phyloP scores from a whole-genome alignment of 306 rosid genomes.

The Crataegus laevigata region DNA sequence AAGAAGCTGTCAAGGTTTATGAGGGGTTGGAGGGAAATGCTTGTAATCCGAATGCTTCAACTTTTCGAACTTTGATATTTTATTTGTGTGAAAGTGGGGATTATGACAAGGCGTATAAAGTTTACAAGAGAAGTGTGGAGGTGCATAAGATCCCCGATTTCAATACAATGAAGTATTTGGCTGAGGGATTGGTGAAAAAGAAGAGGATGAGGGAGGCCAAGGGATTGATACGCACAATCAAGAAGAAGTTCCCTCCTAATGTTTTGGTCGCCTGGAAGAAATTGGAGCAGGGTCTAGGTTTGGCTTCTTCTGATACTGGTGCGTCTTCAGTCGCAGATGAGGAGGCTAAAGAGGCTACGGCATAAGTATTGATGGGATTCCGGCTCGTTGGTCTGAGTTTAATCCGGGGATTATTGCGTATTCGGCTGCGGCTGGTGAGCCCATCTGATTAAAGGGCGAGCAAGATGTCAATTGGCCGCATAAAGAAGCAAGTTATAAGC shows the following conservation, averaged over 20 bases:
- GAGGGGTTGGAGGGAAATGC: constrained; percentile 33
- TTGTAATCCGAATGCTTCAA: constrained; percentile 51
- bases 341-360: constrained; percentile 19
- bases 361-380: neutral
- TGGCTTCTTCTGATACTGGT: constrained; percentile 27
- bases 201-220: constrained; percentile 44
- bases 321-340: constrained; percentile 5
- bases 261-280: constrained; percentile 48
- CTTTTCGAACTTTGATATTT: constrained; percentile 41
- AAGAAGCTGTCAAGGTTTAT: constrained; percentile 48
- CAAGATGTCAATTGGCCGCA: neutral
- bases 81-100: constrained; percentile 40
- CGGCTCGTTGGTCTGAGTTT: neutral
- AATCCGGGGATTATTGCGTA: neutral
- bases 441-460: neutral
- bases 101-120: constrained; percentile 36
- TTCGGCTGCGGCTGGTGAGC: neutral
- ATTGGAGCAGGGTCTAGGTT: constrained; percentile 45
- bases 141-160: constrained; percentile 53
- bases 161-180: constrained; percentile 41
- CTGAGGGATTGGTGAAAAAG: constrained; percentile 47
- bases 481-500: constrained; percentile 11
- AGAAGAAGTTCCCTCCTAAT: constrained; percentile 53
- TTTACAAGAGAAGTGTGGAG: constrained; percentile 59
- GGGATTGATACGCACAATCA: constrained; percentile 42